These are phyloP conservation scores for Aspergillus leporis DNA, from an alignment of 495 filamentous ascomycete genomes.

Conservation along the genomic window DNA sequence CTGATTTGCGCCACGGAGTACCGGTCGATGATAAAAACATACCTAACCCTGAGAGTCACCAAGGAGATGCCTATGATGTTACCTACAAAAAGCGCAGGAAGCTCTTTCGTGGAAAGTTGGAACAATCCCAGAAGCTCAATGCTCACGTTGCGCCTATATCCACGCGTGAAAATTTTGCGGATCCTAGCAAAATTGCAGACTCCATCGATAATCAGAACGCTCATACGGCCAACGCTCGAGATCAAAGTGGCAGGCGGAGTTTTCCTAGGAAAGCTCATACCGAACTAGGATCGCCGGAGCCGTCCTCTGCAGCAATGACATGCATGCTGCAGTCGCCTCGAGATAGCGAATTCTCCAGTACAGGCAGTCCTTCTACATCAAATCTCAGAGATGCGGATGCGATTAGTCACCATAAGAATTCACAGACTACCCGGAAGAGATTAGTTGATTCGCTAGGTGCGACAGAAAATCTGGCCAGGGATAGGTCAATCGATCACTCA, in stretches of 20 bases:
- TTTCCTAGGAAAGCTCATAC: not conserved
- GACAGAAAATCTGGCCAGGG: slow-evolving; percentile 6
- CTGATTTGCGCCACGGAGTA: not conserved
- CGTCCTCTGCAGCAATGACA: not conserved
- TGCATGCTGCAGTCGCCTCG: not conserved
- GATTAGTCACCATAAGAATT: slow-evolving; percentile 3
- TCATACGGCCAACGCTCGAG: not conserved
- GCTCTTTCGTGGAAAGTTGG: not conserved
- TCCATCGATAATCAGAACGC: not conserved
- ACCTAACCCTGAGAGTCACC: not conserved
- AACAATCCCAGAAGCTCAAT: not conserved
- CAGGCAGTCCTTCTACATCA: not conserved
- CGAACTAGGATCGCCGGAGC: not conserved
- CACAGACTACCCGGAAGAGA: slow-evolving; percentile 30
- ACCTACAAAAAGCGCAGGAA: slow-evolving; percentile 11
- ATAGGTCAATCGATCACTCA: not conserved
- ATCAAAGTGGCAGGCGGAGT: not conserved
- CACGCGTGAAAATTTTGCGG: not conserved
- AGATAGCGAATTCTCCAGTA: not conserved
- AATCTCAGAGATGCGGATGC: not conserved
- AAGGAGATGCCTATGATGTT: not conserved
- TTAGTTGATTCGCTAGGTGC: slow-evolving; percentile 39
- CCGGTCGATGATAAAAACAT: not conserved
- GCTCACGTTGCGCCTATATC: not conserved
- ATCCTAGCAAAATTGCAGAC: not conserved